Evolutionary conservation across 2,329 filamentous ascomycete genomes (phyloP).

Genomic region (Nothomitra cinnamomea): DNA sequence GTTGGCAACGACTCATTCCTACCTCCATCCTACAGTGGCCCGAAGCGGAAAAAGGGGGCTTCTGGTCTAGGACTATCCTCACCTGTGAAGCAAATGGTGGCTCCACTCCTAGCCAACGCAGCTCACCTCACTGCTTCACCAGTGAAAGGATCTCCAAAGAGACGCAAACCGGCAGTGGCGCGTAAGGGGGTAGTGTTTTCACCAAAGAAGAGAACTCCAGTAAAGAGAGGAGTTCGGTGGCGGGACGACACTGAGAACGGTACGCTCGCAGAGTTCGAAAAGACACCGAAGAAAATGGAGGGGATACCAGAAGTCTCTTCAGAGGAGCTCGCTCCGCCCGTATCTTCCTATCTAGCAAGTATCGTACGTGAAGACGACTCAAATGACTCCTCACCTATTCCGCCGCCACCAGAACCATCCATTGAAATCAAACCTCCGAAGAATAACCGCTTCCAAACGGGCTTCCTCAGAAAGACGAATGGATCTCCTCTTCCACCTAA

Average conservation of each 20-base stretch:
- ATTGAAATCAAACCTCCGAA: conserved; percentile 42
- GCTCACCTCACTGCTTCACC: conserved; percentile 40
- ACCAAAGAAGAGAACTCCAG: conserved; percentile 56
- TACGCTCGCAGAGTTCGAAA: conserved; percentile 74
- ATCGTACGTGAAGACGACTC: conserved; percentile 30
- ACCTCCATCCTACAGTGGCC: conserved; percentile 55
- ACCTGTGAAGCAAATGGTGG: conserved; percentile 14
- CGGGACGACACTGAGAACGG: conserved; percentile 79
- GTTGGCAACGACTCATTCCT: conserved; percentile 41
- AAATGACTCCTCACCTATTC: conserved; percentile 37
- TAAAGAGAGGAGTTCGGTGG: conserved; percentile 74
- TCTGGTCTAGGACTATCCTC: conserved; percentile 22
- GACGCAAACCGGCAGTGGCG: conserved; percentile 45
- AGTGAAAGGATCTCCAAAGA: conserved; percentile 61
- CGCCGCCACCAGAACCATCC: conserved; percentile 37
- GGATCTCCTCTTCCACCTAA: conserved; percentile 43
- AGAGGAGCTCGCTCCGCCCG: conserved; percentile 26
- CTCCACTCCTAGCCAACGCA: conserved; percentile 12
- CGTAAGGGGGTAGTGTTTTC: conserved; percentile 69
- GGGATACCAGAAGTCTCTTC: conserved; percentile 39
- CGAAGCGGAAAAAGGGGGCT: conserved; percentile 45
- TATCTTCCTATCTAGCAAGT: conserved; percentile 26
- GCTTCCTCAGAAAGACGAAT: conserved; percentile 53
- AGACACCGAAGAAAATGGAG: conserved; percentile 60
- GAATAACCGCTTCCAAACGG: conserved; percentile 68